These are phyloP conservation scores for Chrysanthemum lavandulifolium DNA, from an alignment of 129 eudicot species.

Conservation along the genomic window DNA sequence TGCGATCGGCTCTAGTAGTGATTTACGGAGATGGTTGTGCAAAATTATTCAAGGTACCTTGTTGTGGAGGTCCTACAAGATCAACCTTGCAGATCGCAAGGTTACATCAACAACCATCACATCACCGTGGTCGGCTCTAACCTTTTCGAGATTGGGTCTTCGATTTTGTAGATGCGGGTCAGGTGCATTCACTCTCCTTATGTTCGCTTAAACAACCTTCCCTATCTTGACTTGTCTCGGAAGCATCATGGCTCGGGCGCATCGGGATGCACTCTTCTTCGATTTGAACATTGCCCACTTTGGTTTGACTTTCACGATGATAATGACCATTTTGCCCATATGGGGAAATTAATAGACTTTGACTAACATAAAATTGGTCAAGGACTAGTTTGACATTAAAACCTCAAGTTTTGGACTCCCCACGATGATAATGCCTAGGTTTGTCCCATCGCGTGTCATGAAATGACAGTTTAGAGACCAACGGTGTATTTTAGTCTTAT, in stretches of 20 bases:
- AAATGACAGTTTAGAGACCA: too few relatives aligned
- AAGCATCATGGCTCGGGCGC: background rate
- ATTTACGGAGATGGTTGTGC: constrained; percentile 8
- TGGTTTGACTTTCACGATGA: constrained; percentile 21
- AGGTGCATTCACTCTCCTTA: constrained; percentile 32
- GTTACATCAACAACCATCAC: background rate
- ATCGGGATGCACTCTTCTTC: constrained; percentile 16
- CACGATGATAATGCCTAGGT: too few relatives aligned
- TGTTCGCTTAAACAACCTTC: constrained; percentile 8
- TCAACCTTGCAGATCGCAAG: constrained; percentile 4
- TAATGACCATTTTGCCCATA: too few relatives aligned
- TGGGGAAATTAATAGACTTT: too few relatives aligned
- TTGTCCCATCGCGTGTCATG: too few relatives aligned
- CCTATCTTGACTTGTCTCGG: constrained; percentile 22
- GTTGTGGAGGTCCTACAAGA: constrained; percentile 1
- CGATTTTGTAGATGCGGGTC: constrained; percentile 8
- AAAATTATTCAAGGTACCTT: constrained; percentile 1
- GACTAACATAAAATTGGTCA: too few relatives aligned
- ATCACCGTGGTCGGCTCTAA: constrained; percentile 1
- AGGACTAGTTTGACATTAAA: too few relatives aligned
- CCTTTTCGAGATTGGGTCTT: constrained; percentile 17
- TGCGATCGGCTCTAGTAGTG: constrained; percentile 30
- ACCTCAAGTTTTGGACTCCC: too few relatives aligned
- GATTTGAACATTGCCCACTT: background rate
- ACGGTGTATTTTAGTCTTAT: too few relatives aligned